These are phyloP conservation scores for Metarhizium guizhouense DNA, from an alignment of 2,329 filamentous ascomycete genomes.

Conservation along the genomic window DNA sequence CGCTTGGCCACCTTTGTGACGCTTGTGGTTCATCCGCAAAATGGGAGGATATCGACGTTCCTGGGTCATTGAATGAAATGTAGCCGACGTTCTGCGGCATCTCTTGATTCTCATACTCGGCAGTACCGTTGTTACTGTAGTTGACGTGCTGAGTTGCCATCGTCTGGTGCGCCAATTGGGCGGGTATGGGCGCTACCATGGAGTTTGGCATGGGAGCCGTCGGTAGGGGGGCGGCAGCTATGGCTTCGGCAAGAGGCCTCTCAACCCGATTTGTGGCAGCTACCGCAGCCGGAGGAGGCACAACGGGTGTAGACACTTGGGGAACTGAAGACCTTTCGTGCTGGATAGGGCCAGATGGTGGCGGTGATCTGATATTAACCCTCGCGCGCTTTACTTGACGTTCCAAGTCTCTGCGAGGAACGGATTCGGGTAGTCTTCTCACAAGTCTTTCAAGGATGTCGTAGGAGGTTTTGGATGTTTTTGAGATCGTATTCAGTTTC, in stretches of 20 bases:
- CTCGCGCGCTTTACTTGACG: slow-evolving; percentile 7
- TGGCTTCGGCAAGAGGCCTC: neutral
- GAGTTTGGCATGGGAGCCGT: neutral
- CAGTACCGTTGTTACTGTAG: neutral
- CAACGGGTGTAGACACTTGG: neutral
- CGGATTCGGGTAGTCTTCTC: slow-evolving; percentile 15
- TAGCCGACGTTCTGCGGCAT: neutral
- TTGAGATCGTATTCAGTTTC: slow-evolving; percentile 20
- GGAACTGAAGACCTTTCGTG: neutral
- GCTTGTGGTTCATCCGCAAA: neutral
- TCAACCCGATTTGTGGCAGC: neutral
- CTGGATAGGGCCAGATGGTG: neutral
- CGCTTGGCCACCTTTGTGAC: neutral
- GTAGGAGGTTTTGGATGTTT: slow-evolving; percentile 25
- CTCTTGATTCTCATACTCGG: neutral
- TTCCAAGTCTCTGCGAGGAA: neutral
- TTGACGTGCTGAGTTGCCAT: neutral
- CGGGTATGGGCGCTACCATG: neutral
- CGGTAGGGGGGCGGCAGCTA: neutral
- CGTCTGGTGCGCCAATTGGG: neutral
- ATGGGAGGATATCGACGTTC: neutral
- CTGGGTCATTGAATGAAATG: neutral
- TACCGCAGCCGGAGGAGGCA: neutral
- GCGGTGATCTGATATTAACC: neutral
- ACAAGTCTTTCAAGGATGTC: slow-evolving; percentile 22